Evolutionary conservation across 2,329 filamentous ascomycete species (phyloP), one percentile per base, ranked within the genome.

Genomic region (Coniochaeta pulveracea): DNA sequence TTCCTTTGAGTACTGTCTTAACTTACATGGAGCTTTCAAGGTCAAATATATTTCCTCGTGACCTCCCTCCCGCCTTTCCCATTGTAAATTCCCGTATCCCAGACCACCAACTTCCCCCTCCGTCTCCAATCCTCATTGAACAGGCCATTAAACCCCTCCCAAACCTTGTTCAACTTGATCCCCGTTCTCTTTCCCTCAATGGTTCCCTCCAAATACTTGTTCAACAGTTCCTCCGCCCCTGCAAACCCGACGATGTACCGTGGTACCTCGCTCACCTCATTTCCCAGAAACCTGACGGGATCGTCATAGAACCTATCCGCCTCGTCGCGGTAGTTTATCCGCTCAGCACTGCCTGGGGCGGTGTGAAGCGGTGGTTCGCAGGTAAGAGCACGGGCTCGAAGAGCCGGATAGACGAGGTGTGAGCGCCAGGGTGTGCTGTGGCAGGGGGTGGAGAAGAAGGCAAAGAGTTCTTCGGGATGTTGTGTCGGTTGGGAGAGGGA

Each of bases 361-460:
- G 73, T 72, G 46, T 79, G 61, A 10, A 98, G 59, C 0, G 91
- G 91, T 2, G 91, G 91, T 45, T 95, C 88, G 55, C 91, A 98
- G 5, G 82, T 81, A 11, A 96, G 63, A 0, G 88, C 89, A 65
- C 88, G 88, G 4, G 85, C 86, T 37, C 73, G 60, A 34, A 95
- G 75, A 19, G 64, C 60, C 0, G 84, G 73, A 49, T 91, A 73
- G 39, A 93, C 66, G 24, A 96, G 69, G 49, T 93, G 83, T 11
- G 81, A 86, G 47, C 88, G 81, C 89, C 91, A 96, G 3, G 91
- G 89, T 1, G 89, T 96, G 43, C 82, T 84, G 63, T 98, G 91
- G 59, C 91, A 98, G 8, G 91, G 91, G 70, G 88, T 93, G 16
- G 98, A 69, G 58, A 96, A 95, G 14, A 81, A 80, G 21, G 79